Percentiles rank a stretch among this genome's conserved stretches.
Evolutionary conservation across 768 basidiomycete species (phyloP).

Genomic region (Tylopilus sp.): DNA sequence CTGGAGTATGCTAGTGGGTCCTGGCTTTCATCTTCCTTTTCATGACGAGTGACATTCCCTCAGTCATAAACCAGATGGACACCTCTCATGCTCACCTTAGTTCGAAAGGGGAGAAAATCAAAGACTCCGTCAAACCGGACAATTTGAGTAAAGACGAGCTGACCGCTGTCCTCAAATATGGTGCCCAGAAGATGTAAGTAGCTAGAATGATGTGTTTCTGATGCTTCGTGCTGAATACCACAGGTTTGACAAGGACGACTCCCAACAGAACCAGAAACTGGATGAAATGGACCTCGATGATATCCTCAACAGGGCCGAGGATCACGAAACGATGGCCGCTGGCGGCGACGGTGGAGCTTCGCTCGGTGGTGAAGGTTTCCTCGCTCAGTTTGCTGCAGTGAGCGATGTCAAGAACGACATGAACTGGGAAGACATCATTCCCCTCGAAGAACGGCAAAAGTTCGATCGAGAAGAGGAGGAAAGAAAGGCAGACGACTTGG

Average conservation of each 20-base stretch:
- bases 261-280: slow-evolving; percentile 88
- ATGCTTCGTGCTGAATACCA: slow-evolving; percentile 7
- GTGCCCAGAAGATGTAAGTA: slow-evolving; percentile 92
- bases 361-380: slow-evolving; percentile 95
- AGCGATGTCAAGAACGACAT: slow-evolving; percentile 99
- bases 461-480: slow-evolving; percentile 80
- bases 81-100: slow-evolving; percentile 96
- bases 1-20: slow-evolving; percentile 96
- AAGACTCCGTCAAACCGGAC: slow-evolving; percentile 72
- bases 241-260: slow-evolving; percentile 97
- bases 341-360: slow-evolving; percentile 85
- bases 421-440: slow-evolving; percentile 99
- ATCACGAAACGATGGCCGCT: slow-evolving; percentile 89
- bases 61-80: slow-evolving; percentile 99
- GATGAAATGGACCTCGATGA: slow-evolving; percentile 99
- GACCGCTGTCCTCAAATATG: slow-evolving; percentile 96
- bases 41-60: slow-evolving; percentile 7
- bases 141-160: slow-evolving; percentile 95
- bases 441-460: slow-evolving; percentile 82
- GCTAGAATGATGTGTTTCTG: slow-evolving; percentile 1
- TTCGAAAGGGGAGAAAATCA: slow-evolving; percentile 63
- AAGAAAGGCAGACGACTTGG: slow-evolving; percentile 67
- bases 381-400: slow-evolving; percentile 91
- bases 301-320: slow-evolving; percentile 93
- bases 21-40: slow-evolving; percentile 12